These are phyloP conservation scores for Cercospora sojina DNA, from an alignment of 2,329 filamentous ascomycete genomes.

Conservation along the genomic window DNA sequence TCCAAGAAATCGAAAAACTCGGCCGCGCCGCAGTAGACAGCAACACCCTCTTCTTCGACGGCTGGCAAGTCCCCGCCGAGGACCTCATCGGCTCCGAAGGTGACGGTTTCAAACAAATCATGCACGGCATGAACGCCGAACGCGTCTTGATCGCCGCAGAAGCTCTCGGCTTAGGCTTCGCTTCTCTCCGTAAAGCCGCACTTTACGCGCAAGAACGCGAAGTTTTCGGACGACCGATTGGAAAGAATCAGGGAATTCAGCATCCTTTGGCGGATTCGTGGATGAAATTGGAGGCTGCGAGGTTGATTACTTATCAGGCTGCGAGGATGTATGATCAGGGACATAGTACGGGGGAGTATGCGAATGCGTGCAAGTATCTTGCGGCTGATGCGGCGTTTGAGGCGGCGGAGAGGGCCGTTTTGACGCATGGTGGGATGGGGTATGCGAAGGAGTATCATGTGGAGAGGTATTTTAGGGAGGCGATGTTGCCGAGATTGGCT, in stretches of 20 bases:
- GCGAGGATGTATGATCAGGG: constrained; percentile 61
- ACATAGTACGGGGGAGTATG: constrained; percentile 51
- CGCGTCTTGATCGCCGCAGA: constrained; percentile 65
- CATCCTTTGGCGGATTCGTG: constrained; percentile 66
- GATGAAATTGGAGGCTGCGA: constrained; percentile 65
- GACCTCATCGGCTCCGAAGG: constrained; percentile 47
- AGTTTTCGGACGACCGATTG: constrained; percentile 65
- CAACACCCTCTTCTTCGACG: constrained; percentile 48
- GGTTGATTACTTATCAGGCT: constrained; percentile 65
- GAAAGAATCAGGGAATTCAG: constrained; percentile 64
- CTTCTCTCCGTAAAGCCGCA: constrained; percentile 52
- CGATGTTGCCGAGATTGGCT: constrained; percentile 63
- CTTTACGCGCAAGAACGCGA: constrained; percentile 66
- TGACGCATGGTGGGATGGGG: constrained; percentile 64
- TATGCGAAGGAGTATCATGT: constrained; percentile 63
- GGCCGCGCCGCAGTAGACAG: constrained; percentile 48
- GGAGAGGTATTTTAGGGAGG: constrained; percentile 64
- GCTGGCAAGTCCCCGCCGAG: constrained; percentile 43
- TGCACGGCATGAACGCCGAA: constrained; percentile 79
- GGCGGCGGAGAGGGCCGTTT: constrained; percentile 61
- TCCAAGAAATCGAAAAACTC: constrained; percentile 50
- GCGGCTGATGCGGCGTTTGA: constrained; percentile 64
- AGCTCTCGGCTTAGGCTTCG: constrained; percentile 50
- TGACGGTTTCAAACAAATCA: constrained; percentile 53
- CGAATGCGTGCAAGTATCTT: constrained; percentile 68